A percentile compares a stretch with the other conserved stretches of the same genome.
phyloP scores from a whole-genome alignment of 1,284 basidiomycete species.

The Fomitopsis betulina region DNA sequence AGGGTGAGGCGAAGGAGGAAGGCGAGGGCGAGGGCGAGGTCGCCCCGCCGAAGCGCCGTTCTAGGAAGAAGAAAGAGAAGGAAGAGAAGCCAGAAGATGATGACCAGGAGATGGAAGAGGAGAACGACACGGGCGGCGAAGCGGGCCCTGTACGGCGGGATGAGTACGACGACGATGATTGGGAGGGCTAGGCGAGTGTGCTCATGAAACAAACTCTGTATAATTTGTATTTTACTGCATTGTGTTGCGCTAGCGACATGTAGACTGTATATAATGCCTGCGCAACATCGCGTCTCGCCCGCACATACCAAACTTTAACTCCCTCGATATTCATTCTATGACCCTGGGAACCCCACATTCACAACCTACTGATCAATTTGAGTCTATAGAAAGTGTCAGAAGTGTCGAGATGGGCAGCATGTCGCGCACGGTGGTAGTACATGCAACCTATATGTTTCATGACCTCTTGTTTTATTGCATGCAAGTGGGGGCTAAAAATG shows the following conservation, averaged over 20 bases:
- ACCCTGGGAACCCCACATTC: too few relatives aligned
- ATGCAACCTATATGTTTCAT: too few relatives aligned
- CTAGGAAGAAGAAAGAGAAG: conserved; percentile 20
- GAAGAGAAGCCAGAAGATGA: conserved; percentile 16
- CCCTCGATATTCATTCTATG: too few relatives aligned
- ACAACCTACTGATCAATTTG: too few relatives aligned
- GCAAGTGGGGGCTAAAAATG: too few relatives aligned
- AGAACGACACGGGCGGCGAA: neutral
- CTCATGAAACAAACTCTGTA: neutral
- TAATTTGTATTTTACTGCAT: neutral
- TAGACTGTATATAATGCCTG: neutral
- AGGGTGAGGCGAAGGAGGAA: conserved; percentile 23
- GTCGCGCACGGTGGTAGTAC: too few relatives aligned
- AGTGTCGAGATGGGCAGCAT: too few relatives aligned
- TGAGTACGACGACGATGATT: conserved; percentile 19
- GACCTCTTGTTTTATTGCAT: too few relatives aligned
- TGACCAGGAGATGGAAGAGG: conserved; percentile 12
- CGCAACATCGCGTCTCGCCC: too few relatives aligned
- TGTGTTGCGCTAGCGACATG: neutral
- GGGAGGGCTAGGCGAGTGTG: conserved; percentile 14
- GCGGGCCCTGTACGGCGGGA: conserved; percentile 2
- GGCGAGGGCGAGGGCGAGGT: conserved; percentile 14
- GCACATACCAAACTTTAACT: too few relatives aligned
- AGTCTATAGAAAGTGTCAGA: too few relatives aligned
- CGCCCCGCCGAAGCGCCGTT: conserved; percentile 11